phyloP scores from a whole-genome alignment of 257 asterid species.

The Forsythia suspensa region DNA sequence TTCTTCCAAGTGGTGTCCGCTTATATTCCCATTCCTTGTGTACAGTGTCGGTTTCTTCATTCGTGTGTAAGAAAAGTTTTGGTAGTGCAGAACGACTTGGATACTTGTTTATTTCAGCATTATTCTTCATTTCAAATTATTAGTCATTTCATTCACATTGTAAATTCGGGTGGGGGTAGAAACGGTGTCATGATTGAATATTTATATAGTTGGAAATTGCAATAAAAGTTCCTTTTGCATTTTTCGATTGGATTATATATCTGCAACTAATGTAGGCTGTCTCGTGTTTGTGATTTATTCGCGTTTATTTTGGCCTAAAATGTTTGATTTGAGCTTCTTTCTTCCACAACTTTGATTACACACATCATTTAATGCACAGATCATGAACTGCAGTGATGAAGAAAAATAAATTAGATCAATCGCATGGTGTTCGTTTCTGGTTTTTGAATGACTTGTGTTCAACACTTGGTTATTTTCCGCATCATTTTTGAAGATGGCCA shows the following conservation, averaged over 20 bases:
- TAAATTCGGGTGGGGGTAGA: constrained; percentile 41
- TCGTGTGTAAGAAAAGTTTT: constrained; percentile 94
- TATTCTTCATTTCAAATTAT: constrained; percentile 29
- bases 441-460: too few relatives aligned
- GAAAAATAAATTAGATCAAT: too few relatives aligned
- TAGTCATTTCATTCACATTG: constrained; percentile 49
- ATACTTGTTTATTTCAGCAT: constrained; percentile 36
- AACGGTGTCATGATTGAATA: constrained; percentile 16
- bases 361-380: too few relatives aligned
- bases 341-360: neutral
- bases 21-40: constrained; percentile 42
- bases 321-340: neutral
- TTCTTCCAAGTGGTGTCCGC: constrained; percentile 30
- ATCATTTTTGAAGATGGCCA: too few relatives aligned
- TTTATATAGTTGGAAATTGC: constrained; percentile 21
- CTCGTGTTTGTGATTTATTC: neutral
- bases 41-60: constrained; percentile 71
- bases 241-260: neutral
- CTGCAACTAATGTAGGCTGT: neutral
- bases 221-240: constrained; percentile 8
- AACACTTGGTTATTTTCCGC: too few relatives aligned
- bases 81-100: constrained; percentile 66
- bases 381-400: too few relatives aligned
- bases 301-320: neutral
- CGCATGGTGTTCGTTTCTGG: too few relatives aligned